phyloP scores from a whole-genome alignment of 495 filamentous ascomycete genomes.

The Amorphotheca resinae region DNA sequence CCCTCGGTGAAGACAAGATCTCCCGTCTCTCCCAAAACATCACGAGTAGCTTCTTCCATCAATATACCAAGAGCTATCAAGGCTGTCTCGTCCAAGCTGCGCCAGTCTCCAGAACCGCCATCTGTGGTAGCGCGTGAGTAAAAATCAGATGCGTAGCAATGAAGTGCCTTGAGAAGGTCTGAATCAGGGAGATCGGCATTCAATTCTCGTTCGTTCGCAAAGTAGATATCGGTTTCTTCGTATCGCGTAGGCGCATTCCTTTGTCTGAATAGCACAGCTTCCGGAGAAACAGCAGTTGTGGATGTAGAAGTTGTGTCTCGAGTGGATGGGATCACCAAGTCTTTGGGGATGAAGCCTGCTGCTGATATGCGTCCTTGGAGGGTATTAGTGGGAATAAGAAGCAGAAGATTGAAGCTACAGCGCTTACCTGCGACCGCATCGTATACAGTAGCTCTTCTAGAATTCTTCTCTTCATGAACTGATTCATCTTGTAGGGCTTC shows the following conservation, averaged over 20 bases:
- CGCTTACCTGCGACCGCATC: constrained; percentile 65
- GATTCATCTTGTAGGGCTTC: not conserved
- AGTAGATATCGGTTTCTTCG: constrained; percentile 62
- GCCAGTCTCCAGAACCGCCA: constrained; percentile 24
- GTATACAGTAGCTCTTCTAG: constrained; percentile 47
- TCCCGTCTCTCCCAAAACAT: constrained; percentile 54
- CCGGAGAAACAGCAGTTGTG: constrained; percentile 45
- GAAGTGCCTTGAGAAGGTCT: constrained; percentile 64
- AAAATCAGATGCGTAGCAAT: constrained; percentile 61
- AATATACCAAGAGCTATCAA: constrained; percentile 70
- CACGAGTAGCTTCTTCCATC: constrained; percentile 59
- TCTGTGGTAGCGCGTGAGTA: constrained; percentile 33
- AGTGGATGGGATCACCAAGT: constrained; percentile 28
- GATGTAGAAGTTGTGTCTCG: constrained; percentile 42
- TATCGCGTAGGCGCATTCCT: constrained; percentile 48
- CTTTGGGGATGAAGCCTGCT: constrained; percentile 29
- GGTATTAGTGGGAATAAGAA: not conserved
- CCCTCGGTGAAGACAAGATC: constrained; percentile 66
- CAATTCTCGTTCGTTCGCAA: constrained; percentile 32
- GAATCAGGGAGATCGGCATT: constrained; percentile 47
- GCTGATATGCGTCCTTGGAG: constrained; percentile 24
- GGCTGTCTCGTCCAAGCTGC: constrained; percentile 75
- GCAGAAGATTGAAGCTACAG: not conserved
- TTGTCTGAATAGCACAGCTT: constrained; percentile 61
- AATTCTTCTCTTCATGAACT: constrained; percentile 4